Conservation (phyloP, 2,329 filamentous ascomycete species). For the Verticillium zaregamsianum region DNA sequence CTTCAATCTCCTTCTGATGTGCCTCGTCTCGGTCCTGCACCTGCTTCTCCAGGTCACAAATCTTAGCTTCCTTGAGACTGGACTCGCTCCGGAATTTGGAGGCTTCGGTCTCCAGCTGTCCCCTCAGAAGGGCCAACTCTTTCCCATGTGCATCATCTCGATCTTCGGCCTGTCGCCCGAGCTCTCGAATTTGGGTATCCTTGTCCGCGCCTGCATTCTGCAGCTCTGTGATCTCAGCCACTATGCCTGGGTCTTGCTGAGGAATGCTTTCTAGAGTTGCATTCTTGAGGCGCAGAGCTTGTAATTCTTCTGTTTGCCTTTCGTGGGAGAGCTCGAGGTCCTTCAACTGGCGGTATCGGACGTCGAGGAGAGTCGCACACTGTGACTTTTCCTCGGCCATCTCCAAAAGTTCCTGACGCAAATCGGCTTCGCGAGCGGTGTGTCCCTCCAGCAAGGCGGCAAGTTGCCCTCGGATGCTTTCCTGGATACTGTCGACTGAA, state of each 20-base stretch:
- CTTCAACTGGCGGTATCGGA: neutral
- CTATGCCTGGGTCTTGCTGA: neutral
- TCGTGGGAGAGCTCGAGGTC: neutral
- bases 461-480: neutral
- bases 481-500: neutral
- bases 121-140: neutral
- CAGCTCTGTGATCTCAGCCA: neutral
- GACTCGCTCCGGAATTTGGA: neutral
- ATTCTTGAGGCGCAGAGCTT: neutral
- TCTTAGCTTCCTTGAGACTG: neutral
- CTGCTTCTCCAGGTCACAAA: neutral
- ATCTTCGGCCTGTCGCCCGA: neutral
- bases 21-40: neutral
- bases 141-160: neutral
- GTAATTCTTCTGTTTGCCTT: neutral
- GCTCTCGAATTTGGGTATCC: neutral
- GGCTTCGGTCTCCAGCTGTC: neutral
- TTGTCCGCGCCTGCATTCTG: neutral
- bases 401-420: neutral
- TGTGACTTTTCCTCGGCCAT: neutral
- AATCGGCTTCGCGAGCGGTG: neutral
- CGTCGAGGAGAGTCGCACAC: neutral
- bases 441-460: neutral
- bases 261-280: neutral
- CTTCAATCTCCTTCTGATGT: neutral